Conservation (phyloP, 371 early-diverging fungal species). For the Syncephalis fuscata region DNA sequence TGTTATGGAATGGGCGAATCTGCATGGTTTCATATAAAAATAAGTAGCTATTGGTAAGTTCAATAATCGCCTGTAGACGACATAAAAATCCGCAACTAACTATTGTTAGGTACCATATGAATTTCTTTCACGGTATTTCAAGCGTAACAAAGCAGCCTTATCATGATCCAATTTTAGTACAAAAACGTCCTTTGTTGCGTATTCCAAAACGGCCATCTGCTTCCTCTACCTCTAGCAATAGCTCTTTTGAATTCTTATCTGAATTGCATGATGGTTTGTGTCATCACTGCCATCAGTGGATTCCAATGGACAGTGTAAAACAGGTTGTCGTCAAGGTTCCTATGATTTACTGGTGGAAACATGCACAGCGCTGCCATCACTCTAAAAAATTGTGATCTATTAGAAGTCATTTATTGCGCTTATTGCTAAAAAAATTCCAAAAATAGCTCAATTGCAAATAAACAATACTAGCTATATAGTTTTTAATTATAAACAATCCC, state of each 20-base stretch:
- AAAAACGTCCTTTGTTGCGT: not conserved
- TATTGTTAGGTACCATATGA: not conserved
- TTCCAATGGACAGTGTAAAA: constrained; percentile 8
- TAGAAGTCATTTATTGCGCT: no score
- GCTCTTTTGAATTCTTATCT: not conserved
- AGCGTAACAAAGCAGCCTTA: constrained; percentile 2
- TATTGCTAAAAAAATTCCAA: no score
- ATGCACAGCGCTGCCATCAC: constrained; percentile 17
- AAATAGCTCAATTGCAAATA: no score
- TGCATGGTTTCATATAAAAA: constrained; percentile 7
- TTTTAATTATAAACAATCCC: no score
- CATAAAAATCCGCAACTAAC: not conserved
- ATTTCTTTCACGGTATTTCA: constrained; percentile 10
- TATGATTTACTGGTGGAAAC: constrained; percentile 19
- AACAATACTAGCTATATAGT: no score
- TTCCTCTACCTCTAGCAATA: not conserved
- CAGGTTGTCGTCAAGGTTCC: constrained; percentile 14
- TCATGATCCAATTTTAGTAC: not conserved
- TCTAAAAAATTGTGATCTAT: not conserved
- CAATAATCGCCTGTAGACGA: not conserved
- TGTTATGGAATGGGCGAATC: constrained; percentile 2
- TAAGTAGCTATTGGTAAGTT: constrained; percentile 7
- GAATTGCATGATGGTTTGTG: constrained; percentile 13
- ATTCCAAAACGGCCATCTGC: not conserved
- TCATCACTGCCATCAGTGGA: constrained; percentile 14